Base-by-base conservation (phyloP, 169 alveolate genomes). In the Plasmodium gallinaceum region DNA sequence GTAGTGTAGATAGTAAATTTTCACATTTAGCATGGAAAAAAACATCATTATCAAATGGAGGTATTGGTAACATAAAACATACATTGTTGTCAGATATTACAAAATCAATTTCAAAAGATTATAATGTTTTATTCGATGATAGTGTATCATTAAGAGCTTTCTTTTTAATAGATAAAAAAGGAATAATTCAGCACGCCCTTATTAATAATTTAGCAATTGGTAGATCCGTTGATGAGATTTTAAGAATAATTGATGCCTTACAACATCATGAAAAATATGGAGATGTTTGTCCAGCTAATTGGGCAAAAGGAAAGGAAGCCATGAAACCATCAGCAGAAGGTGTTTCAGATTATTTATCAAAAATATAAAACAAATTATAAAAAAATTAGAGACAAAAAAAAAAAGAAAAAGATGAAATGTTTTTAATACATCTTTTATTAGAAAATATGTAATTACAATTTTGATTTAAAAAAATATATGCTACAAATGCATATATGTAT, bases 171-270 rank as follows among this genome's bases (percentile, higher is more conserved):
- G 99, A 98, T 93, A 96, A 96, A 71, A 95, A 98, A 73, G 99
- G 99, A 72, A 88, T 97, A 54, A 94, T 99, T 45, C 98, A 99
- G 90, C 99, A 97, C 83, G 93, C 94, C 86, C 95, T 97, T 45
- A 97, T 98, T 88, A 97, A 98, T 93, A 99, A 98, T 95, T 95
- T 98, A 45, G 99, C 99, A n/a, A 97, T 99, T n/a, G 99, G 99
- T 68, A 97, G 99, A 93, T 96, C 98, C 83, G 98, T 86, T 52
- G 98, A 97, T 62, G 99, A 99, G 86, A 97, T 96, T 42, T 66
- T 99, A 58, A 96, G 99, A 91, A 94, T 98, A 54, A 97, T 99
- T 37, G 98, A 99, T 71, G 99, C 99, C 12, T 93, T 98, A 94
- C 98, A 98, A 93, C 96, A 93, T 94, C 95, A 95, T 91, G 99